Evolutionary conservation across 306 rosid genomes (phyloP).

Genomic region (Sphenostylis stenocarpa): DNA sequence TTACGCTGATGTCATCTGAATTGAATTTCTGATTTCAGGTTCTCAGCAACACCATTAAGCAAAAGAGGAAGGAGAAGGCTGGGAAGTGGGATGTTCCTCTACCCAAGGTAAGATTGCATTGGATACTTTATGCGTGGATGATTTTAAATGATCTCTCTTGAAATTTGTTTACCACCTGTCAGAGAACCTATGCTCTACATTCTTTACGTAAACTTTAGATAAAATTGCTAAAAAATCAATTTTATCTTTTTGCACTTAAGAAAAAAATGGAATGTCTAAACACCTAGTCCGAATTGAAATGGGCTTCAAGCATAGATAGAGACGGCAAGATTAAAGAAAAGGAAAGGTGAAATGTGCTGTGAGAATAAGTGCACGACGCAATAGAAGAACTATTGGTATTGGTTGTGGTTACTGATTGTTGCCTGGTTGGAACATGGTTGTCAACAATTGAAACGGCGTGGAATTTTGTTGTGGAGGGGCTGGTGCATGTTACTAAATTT

Average conservation of each 20-base stretch:
- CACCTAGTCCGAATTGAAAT: neutral
- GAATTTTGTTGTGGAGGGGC: neutral
- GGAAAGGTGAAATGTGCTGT: neutral
- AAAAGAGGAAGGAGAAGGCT: constrained; percentile 93
- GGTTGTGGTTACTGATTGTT: neutral
- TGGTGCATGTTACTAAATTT: neutral
- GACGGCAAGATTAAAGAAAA: neutral
- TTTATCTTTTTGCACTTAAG: neutral
- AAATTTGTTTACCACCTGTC: neutral
- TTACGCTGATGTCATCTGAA: constrained; percentile 13
- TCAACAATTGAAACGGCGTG: no score
- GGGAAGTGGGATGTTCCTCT: constrained; percentile 97
- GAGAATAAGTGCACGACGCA: neutral
- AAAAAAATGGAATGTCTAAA: neutral
- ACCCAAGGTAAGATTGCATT: constrained; percentile 63
- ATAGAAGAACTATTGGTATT: neutral
- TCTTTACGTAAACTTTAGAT: neutral
- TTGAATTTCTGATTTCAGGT: constrained; percentile 42
- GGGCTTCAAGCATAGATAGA: neutral
- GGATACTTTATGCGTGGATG: neutral
- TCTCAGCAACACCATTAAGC: constrained; percentile 92
- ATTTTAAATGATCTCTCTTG: neutral
- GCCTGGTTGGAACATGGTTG: neutral
- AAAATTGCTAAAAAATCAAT: neutral
- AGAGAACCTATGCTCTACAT: neutral